Conservation (phyloP, 202 grass and related monocot genomes). For the Carex sylvatica region DNA sequence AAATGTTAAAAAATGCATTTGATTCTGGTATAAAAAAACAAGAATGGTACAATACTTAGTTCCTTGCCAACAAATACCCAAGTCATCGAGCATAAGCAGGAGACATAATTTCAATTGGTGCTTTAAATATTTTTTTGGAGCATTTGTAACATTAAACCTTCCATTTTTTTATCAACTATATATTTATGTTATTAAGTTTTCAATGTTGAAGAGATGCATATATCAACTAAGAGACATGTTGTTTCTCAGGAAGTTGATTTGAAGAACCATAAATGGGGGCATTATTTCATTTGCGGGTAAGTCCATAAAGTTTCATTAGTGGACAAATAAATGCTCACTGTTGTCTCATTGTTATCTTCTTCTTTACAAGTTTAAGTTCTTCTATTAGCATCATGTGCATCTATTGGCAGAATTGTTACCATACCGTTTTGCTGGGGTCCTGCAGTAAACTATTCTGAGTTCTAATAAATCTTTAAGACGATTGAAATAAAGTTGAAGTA, state of each 20-base stretch:
- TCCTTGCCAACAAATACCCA: neutral
- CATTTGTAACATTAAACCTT: slow-evolving; percentile 4
- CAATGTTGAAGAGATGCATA: neutral
- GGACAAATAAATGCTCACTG: neutral
- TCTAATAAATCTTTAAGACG: neutral
- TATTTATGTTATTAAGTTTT: slow-evolving; percentile 5
- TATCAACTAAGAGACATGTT: slow-evolving; percentile 12
- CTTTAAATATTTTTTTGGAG: neutral
- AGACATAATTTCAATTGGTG: neutral
- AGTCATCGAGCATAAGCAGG: neutral
- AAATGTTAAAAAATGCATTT: neutral
- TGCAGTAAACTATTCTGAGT: neutral
- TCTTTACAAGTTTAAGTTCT: neutral
- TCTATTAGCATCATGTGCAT: neutral
- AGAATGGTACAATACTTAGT: neutral
- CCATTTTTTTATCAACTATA: neutral
- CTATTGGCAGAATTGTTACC: neutral
- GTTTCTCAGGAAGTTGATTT: slow-evolving; percentile 76
- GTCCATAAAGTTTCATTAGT: slow-evolving; percentile 19
- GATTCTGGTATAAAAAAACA: neutral
- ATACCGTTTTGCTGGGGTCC: neutral
- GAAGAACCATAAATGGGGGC: slow-evolving; percentile 97
- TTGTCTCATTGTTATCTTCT: neutral
- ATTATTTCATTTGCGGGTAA: slow-evolving; percentile 98
- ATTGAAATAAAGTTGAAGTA: neutral